A percentile compares a stretch with the other conserved stretches of the same genome.
These are phyloP conservation scores for Strobilomyces echinocephalus DNA, from an alignment of 768 basidiomycete species.

Conservation along the genomic window DNA sequence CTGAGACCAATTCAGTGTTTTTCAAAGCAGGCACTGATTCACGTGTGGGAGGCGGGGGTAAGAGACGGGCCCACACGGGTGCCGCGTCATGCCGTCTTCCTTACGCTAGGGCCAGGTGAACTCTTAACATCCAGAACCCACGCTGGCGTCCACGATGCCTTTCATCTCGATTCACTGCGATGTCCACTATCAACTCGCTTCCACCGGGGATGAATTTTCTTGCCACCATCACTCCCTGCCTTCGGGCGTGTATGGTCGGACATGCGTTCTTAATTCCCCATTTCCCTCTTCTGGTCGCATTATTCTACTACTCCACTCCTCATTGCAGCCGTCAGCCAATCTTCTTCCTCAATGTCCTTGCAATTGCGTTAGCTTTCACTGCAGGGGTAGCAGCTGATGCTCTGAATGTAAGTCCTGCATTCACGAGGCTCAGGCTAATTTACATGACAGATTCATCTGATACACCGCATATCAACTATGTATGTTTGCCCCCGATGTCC, in stretches of 20 bases:
- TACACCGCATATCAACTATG: constrained; percentile 7
- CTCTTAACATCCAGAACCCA: too few species aligned
- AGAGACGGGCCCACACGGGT: too few species aligned
- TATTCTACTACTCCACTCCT: constrained; percentile 25
- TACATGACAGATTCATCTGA: constrained; percentile 15
- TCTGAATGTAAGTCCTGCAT: constrained; percentile 1
- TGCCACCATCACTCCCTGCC: constrained; percentile 2
- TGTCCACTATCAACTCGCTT: not conserved
- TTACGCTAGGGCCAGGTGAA: too few species aligned
- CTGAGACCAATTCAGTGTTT: too few species aligned
- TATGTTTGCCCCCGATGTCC: not conserved
- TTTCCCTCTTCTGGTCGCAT: constrained; percentile 15
- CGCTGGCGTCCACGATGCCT: not conserved
- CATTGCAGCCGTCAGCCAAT: not conserved
- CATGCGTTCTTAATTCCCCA: constrained; percentile 22
- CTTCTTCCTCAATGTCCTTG: constrained; percentile 17
- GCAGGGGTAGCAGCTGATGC: constrained; percentile 4
- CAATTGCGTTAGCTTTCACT: constrained; percentile 8
- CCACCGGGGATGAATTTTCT: not conserved
- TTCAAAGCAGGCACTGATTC: too few species aligned
- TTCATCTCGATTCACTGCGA: not conserved
- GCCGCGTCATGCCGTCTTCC: too few species aligned
- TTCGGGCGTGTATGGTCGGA: constrained; percentile 20
- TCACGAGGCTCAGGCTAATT: not conserved
- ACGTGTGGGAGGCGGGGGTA: too few species aligned